These are phyloP conservation scores for Ogataea kodamae DNA, from an alignment of 805 yeast species.

Conservation along the genomic window DNA sequence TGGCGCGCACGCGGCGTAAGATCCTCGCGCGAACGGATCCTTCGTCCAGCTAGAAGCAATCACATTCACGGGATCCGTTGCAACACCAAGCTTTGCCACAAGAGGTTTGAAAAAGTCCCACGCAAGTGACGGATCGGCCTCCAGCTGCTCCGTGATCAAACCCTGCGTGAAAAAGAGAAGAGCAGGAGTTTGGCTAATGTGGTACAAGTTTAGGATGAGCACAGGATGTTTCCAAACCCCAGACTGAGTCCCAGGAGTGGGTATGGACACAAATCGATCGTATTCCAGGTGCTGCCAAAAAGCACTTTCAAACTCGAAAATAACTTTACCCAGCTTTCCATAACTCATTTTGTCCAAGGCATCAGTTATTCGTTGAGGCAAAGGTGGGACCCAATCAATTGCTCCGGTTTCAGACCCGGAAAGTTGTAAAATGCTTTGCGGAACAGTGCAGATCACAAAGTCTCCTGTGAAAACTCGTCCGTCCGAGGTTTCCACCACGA, in stretches of 20 bases:
- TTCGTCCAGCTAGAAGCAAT: slow-evolving; percentile 71
- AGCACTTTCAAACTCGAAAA: slow-evolving; percentile 58
- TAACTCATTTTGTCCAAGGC: slow-evolving; percentile 50
- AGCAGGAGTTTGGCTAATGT: slow-evolving; percentile 46
- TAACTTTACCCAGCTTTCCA: slow-evolving; percentile 71
- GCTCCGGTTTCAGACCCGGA: slow-evolving; percentile 37
- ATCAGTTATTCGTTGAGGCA: slow-evolving; percentile 44
- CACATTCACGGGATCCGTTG: slow-evolving; percentile 36
- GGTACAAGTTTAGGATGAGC: slow-evolving; percentile 56
- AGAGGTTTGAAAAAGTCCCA: slow-evolving; percentile 61
- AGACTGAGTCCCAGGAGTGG: slow-evolving; percentile 16
- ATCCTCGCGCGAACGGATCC: slow-evolving; percentile 77
- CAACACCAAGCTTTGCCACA: slow-evolving; percentile 25
- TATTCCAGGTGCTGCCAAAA: slow-evolving; percentile 55
- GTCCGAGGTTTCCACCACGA: slow-evolving; percentile 33
- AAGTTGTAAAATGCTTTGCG: slow-evolving; percentile 63
- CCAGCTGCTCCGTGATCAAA: slow-evolving; percentile 63
- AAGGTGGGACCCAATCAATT: slow-evolving; percentile 52
- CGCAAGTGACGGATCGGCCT: slow-evolving; percentile 46
- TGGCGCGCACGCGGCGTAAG: slow-evolving; percentile 69
- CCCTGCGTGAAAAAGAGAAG: slow-evolving; percentile 69
- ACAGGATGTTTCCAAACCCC: slow-evolving; percentile 58
- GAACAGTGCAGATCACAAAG: slow-evolving; percentile 69
- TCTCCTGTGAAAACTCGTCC: slow-evolving; percentile 41
- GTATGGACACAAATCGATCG: slow-evolving; percentile 48